Conservation (phyloP, 1,284 basidiomycete species). For the Tranzscheliella williamsii region DNA sequence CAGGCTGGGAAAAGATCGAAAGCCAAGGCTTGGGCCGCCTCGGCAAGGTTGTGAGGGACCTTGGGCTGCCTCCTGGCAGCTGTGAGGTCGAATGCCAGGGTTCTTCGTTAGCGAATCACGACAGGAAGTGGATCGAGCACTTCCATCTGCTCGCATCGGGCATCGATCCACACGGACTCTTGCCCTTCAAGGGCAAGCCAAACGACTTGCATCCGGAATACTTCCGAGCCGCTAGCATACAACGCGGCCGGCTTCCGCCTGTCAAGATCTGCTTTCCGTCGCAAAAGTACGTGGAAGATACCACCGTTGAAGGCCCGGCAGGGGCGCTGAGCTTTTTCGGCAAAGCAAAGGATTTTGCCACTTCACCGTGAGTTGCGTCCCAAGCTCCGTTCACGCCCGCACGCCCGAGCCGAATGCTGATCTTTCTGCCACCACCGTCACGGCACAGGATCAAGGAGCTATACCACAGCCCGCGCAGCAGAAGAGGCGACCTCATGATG, state of each 20-base stretch:
- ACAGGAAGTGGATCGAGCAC: conserved; percentile 54
- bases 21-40: conserved; percentile 47
- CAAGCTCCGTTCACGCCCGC: not conserved
- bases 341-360: conserved; percentile 35
- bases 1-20: conserved; percentile 50
- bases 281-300: conserved; percentile 36
- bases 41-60: conserved; percentile 31
- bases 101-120: conserved; percentile 48
- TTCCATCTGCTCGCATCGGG: conserved; percentile 51
- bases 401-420: not conserved
- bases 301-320: conserved; percentile 30
- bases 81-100: conserved; percentile 50
- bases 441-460: conserved; percentile 24
- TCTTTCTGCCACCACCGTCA: not conserved
- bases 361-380: conserved; percentile 14
- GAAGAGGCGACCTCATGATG: conserved; percentile 55
- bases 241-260: conserved; percentile 13
- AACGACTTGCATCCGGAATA: conserved; percentile 26
- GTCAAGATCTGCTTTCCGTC: conserved; percentile 54
- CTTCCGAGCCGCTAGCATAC: conserved; percentile 1
- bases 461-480: conserved; percentile 36
- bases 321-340: conserved; percentile 56
- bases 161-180: conserved; percentile 9
- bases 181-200: conserved; percentile 32
- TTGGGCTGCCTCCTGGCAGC: conserved; percentile 6